Percentiles rank a stretch among this genome's conserved stretches.
These are phyloP conservation scores for Aspergillus sp. DNA, from an alignment of 2,329 filamentous ascomycete species.

Conservation along the genomic window DNA sequence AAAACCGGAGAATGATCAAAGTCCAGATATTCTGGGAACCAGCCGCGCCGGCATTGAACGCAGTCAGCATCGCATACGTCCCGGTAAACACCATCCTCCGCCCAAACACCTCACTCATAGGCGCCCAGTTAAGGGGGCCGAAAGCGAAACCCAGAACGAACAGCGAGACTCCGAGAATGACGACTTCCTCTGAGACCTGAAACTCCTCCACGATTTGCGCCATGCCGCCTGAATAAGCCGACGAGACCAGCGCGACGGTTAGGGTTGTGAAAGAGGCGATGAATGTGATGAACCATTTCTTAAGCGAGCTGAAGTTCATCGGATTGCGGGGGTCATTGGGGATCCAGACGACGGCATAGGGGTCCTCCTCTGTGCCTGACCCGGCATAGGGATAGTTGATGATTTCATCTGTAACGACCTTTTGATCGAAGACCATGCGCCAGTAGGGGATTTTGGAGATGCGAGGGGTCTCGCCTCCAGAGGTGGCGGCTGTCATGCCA, in stretches of 20 bases:
- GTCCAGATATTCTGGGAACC: constrained; percentile 54
- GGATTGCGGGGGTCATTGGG: constrained; percentile 37
- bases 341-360: constrained; percentile 36
- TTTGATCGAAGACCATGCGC: constrained; percentile 25
- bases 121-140: constrained; percentile 39
- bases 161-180: constrained; percentile 36
- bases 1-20: constrained; percentile 61
- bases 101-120: constrained; percentile 29
- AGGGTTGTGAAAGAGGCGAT: constrained; percentile 33
- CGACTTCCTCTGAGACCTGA: constrained; percentile 25
- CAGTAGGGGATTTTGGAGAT: constrained; percentile 25
- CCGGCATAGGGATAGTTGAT: constrained; percentile 25
- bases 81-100: constrained; percentile 26
- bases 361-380: constrained; percentile 34
- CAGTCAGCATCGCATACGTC: constrained; percentile 41
- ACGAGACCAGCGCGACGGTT: constrained; percentile 35
- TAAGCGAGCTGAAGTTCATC: constrained; percentile 26
- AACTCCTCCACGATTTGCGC: constrained; percentile 28
- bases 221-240: constrained; percentile 34
- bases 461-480: constrained; percentile 5
- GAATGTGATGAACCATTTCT: constrained; percentile 36
- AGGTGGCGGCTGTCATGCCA: too few species aligned
- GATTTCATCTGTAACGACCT: constrained; percentile 25
- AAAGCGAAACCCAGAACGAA: constrained; percentile 43
- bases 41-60: constrained; percentile 58